phyloP scores from a whole-genome alignment of 192 early-diverging fungal species.

The Coemansia sp. region DNA sequence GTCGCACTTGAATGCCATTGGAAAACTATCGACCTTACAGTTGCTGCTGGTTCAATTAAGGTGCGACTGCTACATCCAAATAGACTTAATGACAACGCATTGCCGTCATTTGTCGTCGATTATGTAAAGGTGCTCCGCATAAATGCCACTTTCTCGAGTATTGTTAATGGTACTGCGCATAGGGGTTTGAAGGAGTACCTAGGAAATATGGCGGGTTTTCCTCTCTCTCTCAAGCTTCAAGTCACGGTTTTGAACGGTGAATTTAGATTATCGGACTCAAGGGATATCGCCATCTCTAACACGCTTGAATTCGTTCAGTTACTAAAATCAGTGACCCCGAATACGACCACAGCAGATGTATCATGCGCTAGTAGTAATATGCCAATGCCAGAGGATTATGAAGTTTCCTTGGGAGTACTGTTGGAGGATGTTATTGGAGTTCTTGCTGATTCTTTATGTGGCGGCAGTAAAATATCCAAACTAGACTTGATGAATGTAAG shows the following conservation, averaged over 20 bases:
- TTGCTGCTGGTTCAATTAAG: neutral
- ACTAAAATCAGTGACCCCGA: neutral
- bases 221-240: neutral
- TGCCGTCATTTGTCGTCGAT: neutral
- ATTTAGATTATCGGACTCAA: neutral
- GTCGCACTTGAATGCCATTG: neutral
- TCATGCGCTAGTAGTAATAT: no score
- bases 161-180: neutral
- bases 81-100: neutral
- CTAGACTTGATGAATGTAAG: neutral
- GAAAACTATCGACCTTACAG: neutral
- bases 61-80: neutral
- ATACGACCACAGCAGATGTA: neutral
- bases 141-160: neutral
- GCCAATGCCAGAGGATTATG: neutral
- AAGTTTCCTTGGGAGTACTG: neutral
- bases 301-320: neutral
- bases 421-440: no score
- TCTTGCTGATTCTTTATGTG: no score
- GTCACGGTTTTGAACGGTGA: neutral
- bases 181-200: neutral
- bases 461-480: no score
- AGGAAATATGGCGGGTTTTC: neutral
- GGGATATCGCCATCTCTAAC: neutral
- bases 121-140: neutral